Conservation (phyloP, 306 rosid genomes). For the Luffa acutangula region DNA sequence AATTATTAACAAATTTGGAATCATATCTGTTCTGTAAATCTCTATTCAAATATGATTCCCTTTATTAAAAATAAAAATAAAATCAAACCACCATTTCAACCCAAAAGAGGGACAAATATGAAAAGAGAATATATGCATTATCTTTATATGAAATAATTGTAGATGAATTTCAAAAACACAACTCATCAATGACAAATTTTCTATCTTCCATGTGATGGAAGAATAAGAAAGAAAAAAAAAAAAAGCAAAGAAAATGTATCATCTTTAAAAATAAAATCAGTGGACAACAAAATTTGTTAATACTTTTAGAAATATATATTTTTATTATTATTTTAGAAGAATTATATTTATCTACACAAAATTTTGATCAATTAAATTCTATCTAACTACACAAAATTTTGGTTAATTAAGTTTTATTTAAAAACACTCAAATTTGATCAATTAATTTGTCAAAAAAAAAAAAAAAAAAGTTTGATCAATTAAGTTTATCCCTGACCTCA, state of each 20-base stretch:
- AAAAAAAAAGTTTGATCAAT: too few species aligned
- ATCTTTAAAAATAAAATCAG: not conserved
- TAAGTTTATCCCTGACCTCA: not conserved
- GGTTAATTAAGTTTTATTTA: too few species aligned
- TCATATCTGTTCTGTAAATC: not conserved
- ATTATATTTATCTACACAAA: too few species aligned
- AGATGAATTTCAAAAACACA: not conserved
- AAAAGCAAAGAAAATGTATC: not conserved
- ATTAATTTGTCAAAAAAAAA: too few species aligned
- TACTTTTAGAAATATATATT: not conserved
- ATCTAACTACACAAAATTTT: too few species aligned
- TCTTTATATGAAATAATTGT: not conserved
- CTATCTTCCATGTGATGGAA: not conserved
- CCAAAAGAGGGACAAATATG: not conserved
- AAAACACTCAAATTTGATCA: too few species aligned
- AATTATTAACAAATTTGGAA: not conserved
- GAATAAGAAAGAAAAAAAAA: not conserved
- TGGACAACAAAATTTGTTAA: not conserved
- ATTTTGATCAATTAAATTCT: too few species aligned
- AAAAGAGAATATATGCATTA: not conserved
- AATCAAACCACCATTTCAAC: not conserved
- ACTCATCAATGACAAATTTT: not conserved
- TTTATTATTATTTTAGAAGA: too few species aligned
- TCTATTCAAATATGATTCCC: not conserved
- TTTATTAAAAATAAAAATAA: not conserved